Base-by-base conservation (phyloP, 495 filamentous ascomycete genomes). In the Bacidia rubella region DNA sequence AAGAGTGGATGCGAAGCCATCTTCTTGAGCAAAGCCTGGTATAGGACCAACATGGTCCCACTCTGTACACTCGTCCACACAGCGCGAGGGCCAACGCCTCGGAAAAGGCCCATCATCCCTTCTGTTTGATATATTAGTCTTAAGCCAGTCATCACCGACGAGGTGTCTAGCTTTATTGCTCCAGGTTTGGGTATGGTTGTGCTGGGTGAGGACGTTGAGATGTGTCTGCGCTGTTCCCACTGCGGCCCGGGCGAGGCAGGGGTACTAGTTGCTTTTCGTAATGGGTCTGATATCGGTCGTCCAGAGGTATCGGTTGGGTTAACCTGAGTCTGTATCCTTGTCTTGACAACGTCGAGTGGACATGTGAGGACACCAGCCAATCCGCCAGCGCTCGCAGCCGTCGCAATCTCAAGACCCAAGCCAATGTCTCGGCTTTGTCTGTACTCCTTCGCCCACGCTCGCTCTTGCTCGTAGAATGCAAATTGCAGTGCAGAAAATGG, bases 61-160 rank as follows among this genome's bases (percentile, higher is more conserved):
- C 86, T 92, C 69, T 98, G 92, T 46, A 96, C 85, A 63, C 87
- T 93, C 45, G 92, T 97, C 92, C 92, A 98, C n/a, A 96, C 87
- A 51, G 81, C 80, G 27, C 92, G 79, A 9, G 92, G 92, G 3
- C 88, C 92, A 29, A 98, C 92, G 11, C 92, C 92, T 32, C 93
- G 79, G 66, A 98, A 98, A 80, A 90, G 94, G 11, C 92, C 93
- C 0, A 70, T 77, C 35, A 96, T 51, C 0, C 92, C 92, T 65
- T 98, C 92, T 1, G 82, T 84, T 54, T 76, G 77, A 68, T 96
- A 98, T 43, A 98, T 89, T 27, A 92, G 73, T 59, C 72, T 82
- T 47, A 98, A 68, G 0, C 92, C 93, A 0, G 78, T 90, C 48
- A 92, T 68, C 25, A 97, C 83, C 1, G 88, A 94, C 7, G 85